Percentiles rank a stretch among this genome's conserved stretches.
phyloP scores from a whole-genome alignment of 1,284 basidiomycete genomes.

The Abortiporus biennis region DNA sequence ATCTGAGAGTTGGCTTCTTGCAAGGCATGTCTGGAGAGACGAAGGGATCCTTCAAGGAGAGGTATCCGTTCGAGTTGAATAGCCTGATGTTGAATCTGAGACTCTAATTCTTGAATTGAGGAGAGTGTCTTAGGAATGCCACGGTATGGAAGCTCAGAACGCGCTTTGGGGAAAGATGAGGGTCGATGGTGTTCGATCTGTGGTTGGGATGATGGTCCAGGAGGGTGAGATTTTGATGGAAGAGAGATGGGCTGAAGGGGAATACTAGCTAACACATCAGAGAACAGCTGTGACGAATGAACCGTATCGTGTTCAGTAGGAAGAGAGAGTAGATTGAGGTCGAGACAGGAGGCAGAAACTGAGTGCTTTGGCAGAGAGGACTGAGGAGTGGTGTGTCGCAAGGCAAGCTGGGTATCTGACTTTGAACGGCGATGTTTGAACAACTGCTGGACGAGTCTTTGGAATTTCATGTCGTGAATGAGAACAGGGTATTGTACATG shows the following conservation, averaged over 20 bases:
- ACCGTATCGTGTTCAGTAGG: conserved; percentile 1
- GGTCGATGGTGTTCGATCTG: conserved; percentile 6
- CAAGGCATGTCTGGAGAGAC: conserved; percentile 12
- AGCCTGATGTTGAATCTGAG: conserved; percentile 18
- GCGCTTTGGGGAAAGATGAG: neutral
- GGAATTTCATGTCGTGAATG: conserved; percentile 27
- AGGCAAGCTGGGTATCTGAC: conserved; percentile 27
- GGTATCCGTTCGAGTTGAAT: conserved; percentile 13
- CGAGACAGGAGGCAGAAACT: conserved; percentile 19
- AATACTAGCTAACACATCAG: conserved; percentile 4
- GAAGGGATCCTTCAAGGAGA: conserved; percentile 16
- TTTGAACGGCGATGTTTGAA: conserved; percentile 30
- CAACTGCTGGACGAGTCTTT: conserved; percentile 22
- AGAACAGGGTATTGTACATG: neutral
- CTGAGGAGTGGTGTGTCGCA: conserved; percentile 1
- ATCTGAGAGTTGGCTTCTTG: conserved; percentile 11
- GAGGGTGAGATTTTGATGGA: neutral
- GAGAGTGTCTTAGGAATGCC: neutral
- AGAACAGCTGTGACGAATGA: neutral
- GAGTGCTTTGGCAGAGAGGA: conserved; percentile 12
- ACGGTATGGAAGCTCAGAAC: neutral
- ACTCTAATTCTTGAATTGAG: conserved; percentile 9
- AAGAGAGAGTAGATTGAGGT: conserved; percentile 10
- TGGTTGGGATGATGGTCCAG: conserved; percentile 1
- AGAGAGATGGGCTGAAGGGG: conserved; percentile 1